A percentile compares a stretch with the other conserved stretches of the same genome.
These are phyloP conservation scores for Alternaria arbusti DNA, from an alignment of 2,329 filamentous ascomycete genomes.

Conservation along the genomic window DNA sequence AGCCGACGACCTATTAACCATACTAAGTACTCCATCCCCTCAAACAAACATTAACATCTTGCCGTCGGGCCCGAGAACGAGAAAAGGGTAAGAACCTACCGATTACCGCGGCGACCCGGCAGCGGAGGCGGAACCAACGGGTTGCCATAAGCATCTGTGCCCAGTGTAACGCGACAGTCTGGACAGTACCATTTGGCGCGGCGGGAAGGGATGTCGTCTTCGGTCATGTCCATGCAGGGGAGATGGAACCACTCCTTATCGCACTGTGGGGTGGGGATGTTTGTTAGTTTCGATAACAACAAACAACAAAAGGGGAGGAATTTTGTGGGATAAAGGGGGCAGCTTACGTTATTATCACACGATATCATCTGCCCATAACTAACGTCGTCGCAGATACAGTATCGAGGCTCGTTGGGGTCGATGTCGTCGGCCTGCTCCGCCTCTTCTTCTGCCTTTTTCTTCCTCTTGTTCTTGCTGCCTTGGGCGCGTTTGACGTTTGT, in stretches of 20 bases:
- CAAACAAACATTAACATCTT: conserved; percentile 37
- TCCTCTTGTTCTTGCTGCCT: conserved; percentile 51
- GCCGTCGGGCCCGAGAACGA: conserved; percentile 16
- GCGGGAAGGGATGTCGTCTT: conserved; percentile 67
- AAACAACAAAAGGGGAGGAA: neutral
- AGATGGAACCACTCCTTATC: conserved; percentile 87
- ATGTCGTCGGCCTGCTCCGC: conserved; percentile 56
- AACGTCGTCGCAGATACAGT: conserved; percentile 80
- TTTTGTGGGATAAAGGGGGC: neutral
- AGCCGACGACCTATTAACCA: conserved; percentile 18
- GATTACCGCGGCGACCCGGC: conserved; percentile 40
- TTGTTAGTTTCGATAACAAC: neutral
- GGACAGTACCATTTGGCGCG: conserved; percentile 87
- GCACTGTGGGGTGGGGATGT: conserved; percentile 58
- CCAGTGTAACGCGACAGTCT: conserved; percentile 60
- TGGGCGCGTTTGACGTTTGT: conserved; percentile 73
- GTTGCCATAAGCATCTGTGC: conserved; percentile 45
- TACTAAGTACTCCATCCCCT: conserved; percentile 45
- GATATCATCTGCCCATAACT: conserved; percentile 84
- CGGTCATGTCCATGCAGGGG: conserved; percentile 71
- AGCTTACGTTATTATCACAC: conserved; percentile 73
- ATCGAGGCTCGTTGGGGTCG: conserved; percentile 76
- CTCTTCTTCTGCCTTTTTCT: conserved; percentile 53
- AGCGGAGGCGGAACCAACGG: conserved; percentile 38
- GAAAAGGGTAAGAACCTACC: conserved; percentile 37